Evolutionary conservation across 768 basidiomycete species (phyloP).

Genomic region (Calvatia gigantea): DNA sequence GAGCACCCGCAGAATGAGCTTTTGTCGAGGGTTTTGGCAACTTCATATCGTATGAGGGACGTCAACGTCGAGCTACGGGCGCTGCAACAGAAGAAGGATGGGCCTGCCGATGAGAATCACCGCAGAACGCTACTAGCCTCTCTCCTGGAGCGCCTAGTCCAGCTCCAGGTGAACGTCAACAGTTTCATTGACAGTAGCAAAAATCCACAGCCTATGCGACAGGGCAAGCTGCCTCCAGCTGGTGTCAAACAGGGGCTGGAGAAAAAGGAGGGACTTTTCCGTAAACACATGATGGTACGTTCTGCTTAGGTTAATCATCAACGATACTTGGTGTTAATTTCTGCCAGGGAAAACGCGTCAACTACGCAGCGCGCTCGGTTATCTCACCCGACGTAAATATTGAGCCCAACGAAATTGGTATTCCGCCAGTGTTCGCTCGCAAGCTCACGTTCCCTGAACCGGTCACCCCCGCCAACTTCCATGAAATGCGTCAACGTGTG

Average conservation of each 20-base stretch:
- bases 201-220: slow-evolving; percentile 80
- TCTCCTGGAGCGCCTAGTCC: slow-evolving; percentile 79
- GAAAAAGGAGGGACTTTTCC: slow-evolving; percentile 98
- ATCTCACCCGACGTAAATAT: slow-evolving; percentile 99
- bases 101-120: slow-evolving; percentile 41
- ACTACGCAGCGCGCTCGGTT: slow-evolving; percentile 99
- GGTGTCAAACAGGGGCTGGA: slow-evolving; percentile 97
- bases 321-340: neutral
- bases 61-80: slow-evolving; percentile 62
- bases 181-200: slow-evolving; percentile 97
- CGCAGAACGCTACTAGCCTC: slow-evolving; percentile 57
- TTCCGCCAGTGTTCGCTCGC: slow-evolving; percentile 95
- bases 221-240: slow-evolving; percentile 86
- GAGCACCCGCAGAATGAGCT: slow-evolving; percentile 97
- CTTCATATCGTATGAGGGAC: slow-evolving; percentile 78
- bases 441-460: slow-evolving; percentile 98
- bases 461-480: slow-evolving; percentile 88
- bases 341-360: slow-evolving; percentile 93
- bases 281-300: slow-evolving; percentile 98
- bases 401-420: slow-evolving; percentile 97
- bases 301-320: slow-evolving; percentile 1
- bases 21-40: slow-evolving; percentile 73
- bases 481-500: slow-evolving; percentile 83
- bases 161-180: slow-evolving; percentile 93
- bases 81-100: slow-evolving; percentile 56